These are phyloP conservation scores for Elaphomyces granulatus DNA, from an alignment of 495 filamentous ascomycete species.

Conservation along the genomic window DNA sequence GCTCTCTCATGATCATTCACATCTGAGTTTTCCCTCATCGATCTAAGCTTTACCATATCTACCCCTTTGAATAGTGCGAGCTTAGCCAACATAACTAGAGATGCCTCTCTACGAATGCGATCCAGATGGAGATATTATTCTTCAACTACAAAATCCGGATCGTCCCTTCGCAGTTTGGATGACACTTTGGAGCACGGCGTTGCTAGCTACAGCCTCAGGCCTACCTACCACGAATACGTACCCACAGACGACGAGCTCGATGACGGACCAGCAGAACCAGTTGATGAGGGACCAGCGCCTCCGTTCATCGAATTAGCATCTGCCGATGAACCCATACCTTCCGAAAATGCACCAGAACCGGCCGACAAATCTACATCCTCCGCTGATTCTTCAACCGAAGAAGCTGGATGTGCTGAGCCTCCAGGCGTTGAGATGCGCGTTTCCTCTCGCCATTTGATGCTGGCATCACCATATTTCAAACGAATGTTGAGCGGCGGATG, in stretches of 20 bases:
- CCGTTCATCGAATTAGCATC: neutral
- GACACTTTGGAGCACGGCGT: neutral
- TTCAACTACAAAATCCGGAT: slow-evolving; percentile 6
- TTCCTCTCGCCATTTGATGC: slow-evolving; percentile 35
- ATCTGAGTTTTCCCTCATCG: slow-evolving; percentile 23
- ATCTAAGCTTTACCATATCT: no score
- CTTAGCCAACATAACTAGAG: no score
- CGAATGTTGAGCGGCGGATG: slow-evolving; percentile 18
- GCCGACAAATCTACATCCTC: neutral
- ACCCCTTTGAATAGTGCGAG: no score
- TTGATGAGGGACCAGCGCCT: neutral
- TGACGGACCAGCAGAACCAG: neutral
- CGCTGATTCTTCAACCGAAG: neutral
- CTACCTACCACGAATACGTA: neutral
- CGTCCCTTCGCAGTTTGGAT: slow-evolving; percentile 8
- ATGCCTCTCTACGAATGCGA: slow-evolving; percentile 10
- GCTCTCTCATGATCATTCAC: neutral
- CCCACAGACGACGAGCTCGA: neutral
- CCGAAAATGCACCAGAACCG: neutral
- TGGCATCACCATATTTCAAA: slow-evolving; percentile 35
- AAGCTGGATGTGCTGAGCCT: slow-evolving; percentile 1
- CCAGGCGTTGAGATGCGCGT: slow-evolving; percentile 19
- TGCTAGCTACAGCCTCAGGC: neutral
- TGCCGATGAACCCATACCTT: neutral
- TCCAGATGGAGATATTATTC: slow-evolving; percentile 11